phyloP scores from a whole-genome alignment of 1,284 basidiomycete genomes.

The Moesziomyces globuligerus region DNA sequence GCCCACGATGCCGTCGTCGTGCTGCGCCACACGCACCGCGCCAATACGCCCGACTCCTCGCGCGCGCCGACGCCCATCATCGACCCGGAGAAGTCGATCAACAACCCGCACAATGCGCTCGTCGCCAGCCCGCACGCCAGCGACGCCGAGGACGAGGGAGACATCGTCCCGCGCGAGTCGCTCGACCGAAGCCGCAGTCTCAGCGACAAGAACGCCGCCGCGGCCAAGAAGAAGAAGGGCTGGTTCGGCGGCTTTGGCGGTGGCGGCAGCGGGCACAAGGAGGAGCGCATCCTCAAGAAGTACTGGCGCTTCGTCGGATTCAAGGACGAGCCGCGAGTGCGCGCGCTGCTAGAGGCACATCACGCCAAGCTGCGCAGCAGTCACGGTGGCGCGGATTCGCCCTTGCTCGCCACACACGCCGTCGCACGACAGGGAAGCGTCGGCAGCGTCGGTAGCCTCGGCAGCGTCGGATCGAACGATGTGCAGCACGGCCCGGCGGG shows the following conservation, averaged over 20 bases:
- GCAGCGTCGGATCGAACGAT: conserved; percentile 38
- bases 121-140: conserved; percentile 35
- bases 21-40: conserved; percentile 54
- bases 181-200: conserved; percentile 35
- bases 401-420: conserved; percentile 9
- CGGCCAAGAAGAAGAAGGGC: conserved; percentile 45
- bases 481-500: conserved; percentile 50
- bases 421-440: conserved; percentile 27
- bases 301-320: conserved; percentile 69
- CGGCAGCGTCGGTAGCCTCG: conserved; percentile 39
- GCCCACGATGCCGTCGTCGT: conserved; percentile 67
- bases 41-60: conserved; percentile 18
- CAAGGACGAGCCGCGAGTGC: conserved; percentile 57
- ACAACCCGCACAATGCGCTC: conserved; percentile 28
- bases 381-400: conserved; percentile 1
- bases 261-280: conserved; percentile 42
- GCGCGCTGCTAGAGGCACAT: conserved; percentile 55
- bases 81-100: conserved; percentile 44
- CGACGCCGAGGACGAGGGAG: conserved; percentile 56
- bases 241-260: conserved; percentile 58
- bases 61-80: conserved; percentile 30
- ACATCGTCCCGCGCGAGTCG: conserved; percentile 67
- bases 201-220: conserved; percentile 12
- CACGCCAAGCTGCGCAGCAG: conserved; percentile 36
- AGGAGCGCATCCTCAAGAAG: conserved; percentile 59